Percentiles rank a stretch among this genome's conserved stretches.
Evolutionary conservation across 352 stramenopile genomes (phyloP).

Genomic region (Peronosclerospora sorghi): DNA sequence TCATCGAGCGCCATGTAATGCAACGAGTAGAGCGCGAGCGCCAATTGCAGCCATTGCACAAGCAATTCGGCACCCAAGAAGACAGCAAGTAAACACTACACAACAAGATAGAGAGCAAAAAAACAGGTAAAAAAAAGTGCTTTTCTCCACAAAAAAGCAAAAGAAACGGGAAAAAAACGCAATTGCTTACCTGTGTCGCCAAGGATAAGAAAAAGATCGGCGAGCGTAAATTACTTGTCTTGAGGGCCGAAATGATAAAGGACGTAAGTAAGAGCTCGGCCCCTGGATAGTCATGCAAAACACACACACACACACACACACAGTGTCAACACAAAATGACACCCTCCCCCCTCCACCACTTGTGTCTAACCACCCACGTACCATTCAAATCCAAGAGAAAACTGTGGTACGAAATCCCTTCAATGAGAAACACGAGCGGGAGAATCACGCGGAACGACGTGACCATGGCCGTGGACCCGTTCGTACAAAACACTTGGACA

Average conservation of each 20-base stretch:
- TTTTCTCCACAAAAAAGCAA: neutral
- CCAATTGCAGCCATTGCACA: slow-evolving; percentile 78
- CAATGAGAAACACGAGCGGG: slow-evolving; percentile 75
- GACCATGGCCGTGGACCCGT: slow-evolving; percentile 72
- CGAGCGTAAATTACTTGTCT: slow-evolving; percentile 77
- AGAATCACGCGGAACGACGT: slow-evolving; percentile 78
- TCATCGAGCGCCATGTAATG: slow-evolving; percentile 62
- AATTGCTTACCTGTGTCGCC: slow-evolving; percentile 42
- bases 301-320: too few species aligned
- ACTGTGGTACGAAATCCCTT: slow-evolving; percentile 83
- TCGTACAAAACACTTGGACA: slow-evolving; percentile 81
- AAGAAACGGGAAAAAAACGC: neutral
- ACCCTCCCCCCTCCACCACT: too few species aligned
- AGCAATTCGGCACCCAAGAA: slow-evolving; percentile 74
- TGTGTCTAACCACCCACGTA: too few species aligned
- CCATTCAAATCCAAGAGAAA: slow-evolving; percentile 85
- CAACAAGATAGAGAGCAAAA: neutral
- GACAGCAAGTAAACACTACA: slow-evolving; percentile 64
- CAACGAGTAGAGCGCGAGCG: slow-evolving; percentile 73
- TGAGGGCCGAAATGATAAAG: slow-evolving; percentile 80
- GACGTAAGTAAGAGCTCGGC: slow-evolving; percentile 74
- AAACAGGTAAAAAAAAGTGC: neutral
- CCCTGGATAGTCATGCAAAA: too few species aligned
- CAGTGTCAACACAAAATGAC: neutral
- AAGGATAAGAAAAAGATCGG: slow-evolving; percentile 79